Base-by-base conservation (phyloP, 177 flowering plant genomes). In the Vitis hybrid region DNA sequence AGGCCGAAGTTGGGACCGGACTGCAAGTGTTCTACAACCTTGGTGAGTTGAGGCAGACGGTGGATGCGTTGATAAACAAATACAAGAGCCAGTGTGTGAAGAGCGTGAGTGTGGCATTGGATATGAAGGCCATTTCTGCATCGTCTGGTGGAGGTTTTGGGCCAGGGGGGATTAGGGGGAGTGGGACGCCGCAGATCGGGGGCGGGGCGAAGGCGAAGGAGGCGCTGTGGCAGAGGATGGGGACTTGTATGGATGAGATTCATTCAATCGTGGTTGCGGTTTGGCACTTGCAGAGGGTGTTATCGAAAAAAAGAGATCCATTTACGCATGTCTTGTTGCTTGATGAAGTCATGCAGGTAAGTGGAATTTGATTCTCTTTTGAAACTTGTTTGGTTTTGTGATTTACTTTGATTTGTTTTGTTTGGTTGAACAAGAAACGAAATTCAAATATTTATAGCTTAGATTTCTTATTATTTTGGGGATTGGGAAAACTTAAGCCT, bases 201-300 rank as follows among this genome's bases (percentile, higher is more conserved):
- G 90, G 87, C 2, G 88, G 96, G 15, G 88, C 72, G 1, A 93
- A 87, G 83, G 97, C 98, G 1, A 90, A 86, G 79, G 98, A 95
- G 50, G 92, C 83, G 7, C 84, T 95, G 59, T 95, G 99, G 99
- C 86, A 84, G 82, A 86, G 97, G 80, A 78, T 90, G 88, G 81
- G 76, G 51, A 81, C 48, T 59, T 93, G 94, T 82, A 88, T 93
- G 98, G 97, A 91, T 77, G 91, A 86, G 76, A 67, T 95, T 71
- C 98, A 93, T 85, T 87, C 89, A 1, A 77, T 87, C 55, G 77
- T 93, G 18, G 90, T 93, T 51, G 93, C 98, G 0, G 91, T 95
- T 74, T 95, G 99, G 99, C 94, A 93, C 57, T 85, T 95, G 89
- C 99, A 95, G 89, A 86, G 99, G 77, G 99, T 95, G 58, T 71